Conservation (phyloP, 78 protist species). For the Protostelium mycophagum region DNA sequence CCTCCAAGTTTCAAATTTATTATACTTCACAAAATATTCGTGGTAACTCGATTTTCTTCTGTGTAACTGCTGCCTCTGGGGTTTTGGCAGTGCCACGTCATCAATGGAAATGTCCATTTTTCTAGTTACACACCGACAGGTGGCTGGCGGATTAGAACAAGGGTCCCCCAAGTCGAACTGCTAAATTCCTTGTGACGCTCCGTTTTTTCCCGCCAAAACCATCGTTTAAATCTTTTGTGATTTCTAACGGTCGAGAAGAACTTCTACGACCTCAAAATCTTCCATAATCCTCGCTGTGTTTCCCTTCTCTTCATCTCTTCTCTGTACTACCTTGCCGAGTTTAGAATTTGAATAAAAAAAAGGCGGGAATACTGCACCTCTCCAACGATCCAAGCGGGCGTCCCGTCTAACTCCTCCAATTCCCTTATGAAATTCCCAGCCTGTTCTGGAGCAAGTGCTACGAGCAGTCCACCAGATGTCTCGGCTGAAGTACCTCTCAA, state of each 20-base stretch:
- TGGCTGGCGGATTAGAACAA: too few relatives aligned
- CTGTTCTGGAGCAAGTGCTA: conserved; percentile 31
- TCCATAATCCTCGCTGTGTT: neutral
- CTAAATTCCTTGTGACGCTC: neutral
- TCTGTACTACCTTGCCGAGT: neutral
- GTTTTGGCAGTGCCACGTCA: too few relatives aligned
- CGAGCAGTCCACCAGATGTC: conserved; percentile 77
- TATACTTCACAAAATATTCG: too few relatives aligned
- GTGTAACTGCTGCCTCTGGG: too few relatives aligned
- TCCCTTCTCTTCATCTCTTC: neutral
- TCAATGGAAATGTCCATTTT: too few relatives aligned
- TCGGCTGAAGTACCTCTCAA: conserved; percentile 65
- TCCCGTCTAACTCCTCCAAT: conserved; percentile 54
- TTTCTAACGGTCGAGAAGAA: neutral
- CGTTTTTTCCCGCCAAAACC: neutral
- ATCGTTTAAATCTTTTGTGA: neutral
- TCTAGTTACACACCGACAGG: too few relatives aligned
- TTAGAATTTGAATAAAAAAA: neutral
- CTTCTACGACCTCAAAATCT: neutral
- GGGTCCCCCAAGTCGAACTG: conserved; percentile 2
- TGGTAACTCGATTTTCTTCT: too few relatives aligned
- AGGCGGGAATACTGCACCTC: neutral
- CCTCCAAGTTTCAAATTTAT: too few relatives aligned
- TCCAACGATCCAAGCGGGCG: conserved; percentile 74
- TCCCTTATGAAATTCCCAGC: conserved; percentile 40